A percentile compares a stretch with the other conserved stretches of the same genome.
Conservation (phyloP, 441 rosid genomes). For the Gossypium aridum region DNA sequence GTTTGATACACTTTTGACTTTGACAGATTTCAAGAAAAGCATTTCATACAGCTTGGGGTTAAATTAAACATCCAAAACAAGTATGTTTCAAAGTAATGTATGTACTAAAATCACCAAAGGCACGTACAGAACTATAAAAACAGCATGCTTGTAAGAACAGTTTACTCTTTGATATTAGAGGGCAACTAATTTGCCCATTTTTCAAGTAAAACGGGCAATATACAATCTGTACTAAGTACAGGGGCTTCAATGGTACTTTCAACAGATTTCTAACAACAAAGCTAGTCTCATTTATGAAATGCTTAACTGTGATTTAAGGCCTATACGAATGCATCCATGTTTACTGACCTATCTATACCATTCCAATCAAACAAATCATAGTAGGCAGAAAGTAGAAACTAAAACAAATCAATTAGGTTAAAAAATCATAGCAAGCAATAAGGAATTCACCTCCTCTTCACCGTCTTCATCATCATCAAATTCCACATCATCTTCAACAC, state of each 20-base stretch:
- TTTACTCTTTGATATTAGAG: no score
- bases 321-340: not conserved
- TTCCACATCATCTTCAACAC: constrained; percentile 45
- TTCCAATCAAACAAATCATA: not conserved
- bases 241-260: no score
- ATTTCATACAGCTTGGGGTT: not conserved
- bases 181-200: no score
- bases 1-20: not conserved
- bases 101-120: not conserved
- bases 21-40: not conserved
- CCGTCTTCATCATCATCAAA: constrained; percentile 52
- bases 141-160: no score
- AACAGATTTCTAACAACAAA: not conserved
- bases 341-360: not conserved
- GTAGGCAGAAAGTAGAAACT: not conserved
- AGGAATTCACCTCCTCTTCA: constrained; percentile 57
- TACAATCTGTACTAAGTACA: no score
- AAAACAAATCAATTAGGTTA: not conserved
- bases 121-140: not conserved
- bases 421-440: not conserved
- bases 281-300: not conserved
- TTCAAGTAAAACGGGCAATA: no score
- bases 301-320: not conserved
- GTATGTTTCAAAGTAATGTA: not conserved
- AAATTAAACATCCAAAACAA: not conserved